Percentiles rank a stretch among this genome's conserved stretches.
Conservation (phyloP, 805 yeast genomes). For the Kodamaea nitidulidarum region DNA sequence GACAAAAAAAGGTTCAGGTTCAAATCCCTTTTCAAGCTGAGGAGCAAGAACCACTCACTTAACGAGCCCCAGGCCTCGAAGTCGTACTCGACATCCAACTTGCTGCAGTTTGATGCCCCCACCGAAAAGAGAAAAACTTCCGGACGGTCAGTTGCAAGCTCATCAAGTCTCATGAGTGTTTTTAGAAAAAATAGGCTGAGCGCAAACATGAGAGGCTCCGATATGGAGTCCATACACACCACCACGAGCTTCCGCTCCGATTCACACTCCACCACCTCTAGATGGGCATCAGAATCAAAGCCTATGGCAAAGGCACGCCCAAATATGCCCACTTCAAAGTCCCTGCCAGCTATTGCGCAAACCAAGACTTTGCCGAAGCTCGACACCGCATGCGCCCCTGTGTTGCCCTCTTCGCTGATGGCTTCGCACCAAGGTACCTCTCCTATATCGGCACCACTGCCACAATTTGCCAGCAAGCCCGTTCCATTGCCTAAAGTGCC, state of each 20-base stretch:
- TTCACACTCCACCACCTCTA: background rate
- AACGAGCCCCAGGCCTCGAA: conserved; percentile 16
- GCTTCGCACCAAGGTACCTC: background rate
- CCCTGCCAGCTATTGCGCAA: background rate
- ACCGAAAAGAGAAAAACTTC: background rate
- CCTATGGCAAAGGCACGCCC: no score
- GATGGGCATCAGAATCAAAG: no score
- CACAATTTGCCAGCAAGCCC: background rate
- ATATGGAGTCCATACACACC: background rate
- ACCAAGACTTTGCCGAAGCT: background rate
- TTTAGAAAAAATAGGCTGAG: conserved; percentile 19
- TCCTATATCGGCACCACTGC: background rate
- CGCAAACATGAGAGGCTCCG: background rate
- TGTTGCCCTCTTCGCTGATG: background rate
- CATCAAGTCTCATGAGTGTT: conserved; percentile 14
- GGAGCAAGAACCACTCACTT: conserved; percentile 28
- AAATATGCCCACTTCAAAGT: background rate
- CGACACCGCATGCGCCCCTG: background rate
- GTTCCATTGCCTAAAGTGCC: background rate
- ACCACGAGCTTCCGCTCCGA: background rate
- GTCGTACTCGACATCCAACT: conserved; percentile 31
- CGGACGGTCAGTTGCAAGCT: conserved; percentile 4
- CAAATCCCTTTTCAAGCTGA: conserved; percentile 35
- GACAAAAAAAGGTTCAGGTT: conserved; percentile 36
- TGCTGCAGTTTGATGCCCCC: conserved; percentile 9